Percentiles rank a stretch among this genome's conserved stretches.
These are phyloP conservation scores for Cyamopsis tetragonoloba DNA, from an alignment of 306 rosid species.

Conservation along the genomic window DNA sequence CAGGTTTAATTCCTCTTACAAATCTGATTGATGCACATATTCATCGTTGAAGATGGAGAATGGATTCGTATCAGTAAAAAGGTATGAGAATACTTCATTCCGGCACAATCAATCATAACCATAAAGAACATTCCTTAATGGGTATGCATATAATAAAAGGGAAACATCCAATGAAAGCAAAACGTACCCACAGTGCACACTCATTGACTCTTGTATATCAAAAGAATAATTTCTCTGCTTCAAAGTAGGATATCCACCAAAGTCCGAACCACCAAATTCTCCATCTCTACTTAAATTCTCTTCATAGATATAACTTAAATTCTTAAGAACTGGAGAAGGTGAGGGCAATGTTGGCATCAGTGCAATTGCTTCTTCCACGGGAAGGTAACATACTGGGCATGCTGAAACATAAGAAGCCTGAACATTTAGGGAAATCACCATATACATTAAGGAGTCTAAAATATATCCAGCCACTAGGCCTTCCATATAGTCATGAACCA, in stretches of 20 bases:
- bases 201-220: slow-evolving; percentile 73
- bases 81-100: background rate
- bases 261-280: slow-evolving; percentile 90
- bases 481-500: background rate
- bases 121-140: slow-evolving; percentile 7
- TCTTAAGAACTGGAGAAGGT: slow-evolving; percentile 67
- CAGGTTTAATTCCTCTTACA: slow-evolving; percentile 70
- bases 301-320: slow-evolving; percentile 58
- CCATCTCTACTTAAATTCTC: slow-evolving; percentile 60
- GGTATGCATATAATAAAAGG: background rate
- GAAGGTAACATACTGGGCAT: slow-evolving; percentile 95
- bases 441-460: background rate
- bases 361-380: slow-evolving; percentile 82
- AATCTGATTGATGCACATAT: slow-evolving; percentile 53
- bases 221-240: slow-evolving; percentile 69
- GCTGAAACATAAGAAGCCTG: slow-evolving; percentile 49
- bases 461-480: background rate
- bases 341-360: slow-evolving; percentile 76
- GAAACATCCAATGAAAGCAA: background rate
- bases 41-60: slow-evolving; percentile 28
- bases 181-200: slow-evolving; percentile 86
- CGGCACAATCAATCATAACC: background rate
- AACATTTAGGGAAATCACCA: slow-evolving; percentile 26
- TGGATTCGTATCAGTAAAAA: slow-evolving; percentile 8
- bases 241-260: slow-evolving; percentile 94